Conservation (phyloP, 2,329 filamentous ascomycete species). For the Venturiaceae sp. region DNA sequence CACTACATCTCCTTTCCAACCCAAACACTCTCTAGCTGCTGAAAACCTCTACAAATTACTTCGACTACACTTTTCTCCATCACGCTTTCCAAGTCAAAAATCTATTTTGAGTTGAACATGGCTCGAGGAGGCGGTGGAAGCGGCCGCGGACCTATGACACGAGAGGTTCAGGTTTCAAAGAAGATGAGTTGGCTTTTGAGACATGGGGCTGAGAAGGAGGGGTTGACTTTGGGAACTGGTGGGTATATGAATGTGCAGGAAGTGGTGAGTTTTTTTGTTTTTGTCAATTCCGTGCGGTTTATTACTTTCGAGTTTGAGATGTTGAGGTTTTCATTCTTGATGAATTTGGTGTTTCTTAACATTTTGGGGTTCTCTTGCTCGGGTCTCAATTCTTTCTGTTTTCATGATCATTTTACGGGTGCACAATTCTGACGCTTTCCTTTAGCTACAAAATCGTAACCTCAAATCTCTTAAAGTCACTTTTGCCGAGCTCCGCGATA, state of each 20-base stretch:
- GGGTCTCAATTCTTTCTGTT: background rate
- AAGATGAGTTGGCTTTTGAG: slow-evolving; percentile 47
- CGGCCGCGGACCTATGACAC: slow-evolving; percentile 11
- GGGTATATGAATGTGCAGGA: slow-evolving; percentile 53
- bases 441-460: slow-evolving; percentile 47
- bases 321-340: background rate
- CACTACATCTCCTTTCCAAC: no score
- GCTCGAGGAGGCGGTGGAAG: slow-evolving; percentile 1
- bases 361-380: background rate
- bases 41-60: no score
- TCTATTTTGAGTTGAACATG: background rate
- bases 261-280: slow-evolving; percentile 33
- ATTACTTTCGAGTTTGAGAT: background rate
- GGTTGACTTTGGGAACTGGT: slow-evolving; percentile 45
- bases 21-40: no score
- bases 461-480: slow-evolving; percentile 64
- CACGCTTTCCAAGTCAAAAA: background rate
- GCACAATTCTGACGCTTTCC: no score
- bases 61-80: no score
- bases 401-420: background rate
- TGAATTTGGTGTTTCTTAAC: background rate
- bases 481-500: slow-evolving; percentile 59
- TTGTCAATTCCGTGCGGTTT: background rate
- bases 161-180: slow-evolving; percentile 37
- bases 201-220: slow-evolving; percentile 52